These are phyloP conservation scores for Aspergillus diversus DNA, from an alignment of 495 filamentous ascomycete species.

Conservation along the genomic window DNA sequence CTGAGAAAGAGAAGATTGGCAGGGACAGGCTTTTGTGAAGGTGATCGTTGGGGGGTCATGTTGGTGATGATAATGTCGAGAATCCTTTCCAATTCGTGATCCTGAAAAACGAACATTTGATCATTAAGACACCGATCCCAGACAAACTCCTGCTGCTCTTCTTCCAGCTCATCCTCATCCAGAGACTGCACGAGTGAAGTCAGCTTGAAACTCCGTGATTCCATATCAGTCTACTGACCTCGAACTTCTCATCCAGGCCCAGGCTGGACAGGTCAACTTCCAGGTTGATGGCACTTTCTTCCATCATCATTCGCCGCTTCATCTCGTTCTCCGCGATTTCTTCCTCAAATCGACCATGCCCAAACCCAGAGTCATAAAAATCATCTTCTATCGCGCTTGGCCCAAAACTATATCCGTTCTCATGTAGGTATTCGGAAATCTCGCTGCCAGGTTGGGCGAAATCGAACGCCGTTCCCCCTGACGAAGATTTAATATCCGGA, in stretches of 20 bases:
- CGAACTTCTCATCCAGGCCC: constrained; percentile 93
- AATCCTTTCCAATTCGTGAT: constrained; percentile 84
- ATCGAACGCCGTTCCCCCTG: constrained; percentile 93
- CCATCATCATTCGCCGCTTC: constrained; percentile 99
- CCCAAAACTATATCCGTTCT: constrained; percentile 90
- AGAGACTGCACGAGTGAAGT: constrained; percentile 55
- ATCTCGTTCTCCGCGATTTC: constrained; percentile 97
- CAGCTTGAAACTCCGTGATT: constrained; percentile 18
- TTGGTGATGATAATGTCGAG: constrained; percentile 96
- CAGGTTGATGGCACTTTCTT: constrained; percentile 96
- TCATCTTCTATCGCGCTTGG: constrained; percentile 87
- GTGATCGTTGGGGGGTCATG: constrained; percentile 95
- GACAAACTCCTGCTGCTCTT: constrained; percentile 92
- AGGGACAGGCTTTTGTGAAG: constrained; percentile 94
- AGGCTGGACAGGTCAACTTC: constrained; percentile 97
- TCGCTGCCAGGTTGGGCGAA: constrained; percentile 94
- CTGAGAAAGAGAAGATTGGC: constrained; percentile 96
- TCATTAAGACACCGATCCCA: constrained; percentile 95
- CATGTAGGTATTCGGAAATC: constrained; percentile 90
- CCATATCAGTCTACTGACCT: constrained; percentile 58
- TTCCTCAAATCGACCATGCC: constrained; percentile 93
- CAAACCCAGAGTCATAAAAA: constrained; percentile 92
- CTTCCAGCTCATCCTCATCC: constrained; percentile 75
- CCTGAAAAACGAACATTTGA: constrained; percentile 99
- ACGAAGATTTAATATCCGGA: constrained; percentile 91